Evolutionary conservation across 2,329 filamentous ascomycete species (phyloP).

Genomic region (Pestalotiopsis sp.): DNA sequence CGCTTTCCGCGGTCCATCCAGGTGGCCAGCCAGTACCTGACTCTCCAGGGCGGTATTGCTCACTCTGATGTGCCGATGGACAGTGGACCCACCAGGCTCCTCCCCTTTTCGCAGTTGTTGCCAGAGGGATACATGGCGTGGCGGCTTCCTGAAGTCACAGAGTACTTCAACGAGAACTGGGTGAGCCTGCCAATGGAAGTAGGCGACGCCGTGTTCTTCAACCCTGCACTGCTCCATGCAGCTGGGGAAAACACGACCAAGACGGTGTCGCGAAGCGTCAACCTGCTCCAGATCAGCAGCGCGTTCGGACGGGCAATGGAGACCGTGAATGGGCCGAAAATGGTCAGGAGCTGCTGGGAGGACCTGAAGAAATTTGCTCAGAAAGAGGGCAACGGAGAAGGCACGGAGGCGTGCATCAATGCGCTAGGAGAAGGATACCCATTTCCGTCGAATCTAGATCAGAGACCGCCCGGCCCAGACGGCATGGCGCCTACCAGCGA

Average conservation of each 20-base stretch:
- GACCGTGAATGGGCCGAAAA: slow-evolving; percentile 52
- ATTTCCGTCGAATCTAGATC: slow-evolving; percentile 62
- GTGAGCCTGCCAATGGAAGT: slow-evolving; percentile 54
- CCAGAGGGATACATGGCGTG: slow-evolving; percentile 62
- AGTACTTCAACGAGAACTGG: slow-evolving; percentile 56
- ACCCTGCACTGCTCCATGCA: slow-evolving; percentile 65
- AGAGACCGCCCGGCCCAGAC: slow-evolving; percentile 50
- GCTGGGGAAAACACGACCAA: slow-evolving; percentile 58
- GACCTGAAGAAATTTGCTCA: slow-evolving; percentile 26
- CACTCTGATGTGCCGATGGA: slow-evolving; percentile 63
- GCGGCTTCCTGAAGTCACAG: slow-evolving; percentile 52
- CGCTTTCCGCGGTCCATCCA: slow-evolving; percentile 57
- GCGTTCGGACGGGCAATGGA: slow-evolving; percentile 70
- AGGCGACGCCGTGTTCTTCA: slow-evolving; percentile 68
- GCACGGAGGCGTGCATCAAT: slow-evolving; percentile 29
- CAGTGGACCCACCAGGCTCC: slow-evolving; percentile 61
- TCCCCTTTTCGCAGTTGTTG: slow-evolving; percentile 64
- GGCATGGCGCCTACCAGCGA: slow-evolving; percentile 53
- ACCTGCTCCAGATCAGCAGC: slow-evolving; percentile 63
- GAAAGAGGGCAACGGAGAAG: slow-evolving; percentile 4
- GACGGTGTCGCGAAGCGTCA: slow-evolving; percentile 57
- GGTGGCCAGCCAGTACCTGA: slow-evolving; percentile 57
- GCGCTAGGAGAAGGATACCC: slow-evolving; percentile 59
- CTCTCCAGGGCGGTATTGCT: slow-evolving; percentile 65
- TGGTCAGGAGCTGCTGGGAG: slow-evolving; percentile 50